Conservation (phyloP, 805 yeast genomes). For the Tetrapisispora namnaoensis region DNA sequence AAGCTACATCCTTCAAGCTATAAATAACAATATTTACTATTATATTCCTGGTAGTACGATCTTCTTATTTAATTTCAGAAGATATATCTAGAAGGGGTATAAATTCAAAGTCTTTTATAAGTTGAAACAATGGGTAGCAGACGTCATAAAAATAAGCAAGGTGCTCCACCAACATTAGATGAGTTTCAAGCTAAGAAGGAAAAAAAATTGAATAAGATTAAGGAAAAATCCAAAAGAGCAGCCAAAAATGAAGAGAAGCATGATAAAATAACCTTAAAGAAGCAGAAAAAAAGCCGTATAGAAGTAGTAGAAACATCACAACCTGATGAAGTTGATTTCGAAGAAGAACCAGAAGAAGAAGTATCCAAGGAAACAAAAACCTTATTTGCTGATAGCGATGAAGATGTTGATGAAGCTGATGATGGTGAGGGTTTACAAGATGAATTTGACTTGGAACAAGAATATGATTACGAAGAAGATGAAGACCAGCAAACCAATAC, state of each 20-base stretch:
- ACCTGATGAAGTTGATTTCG: constrained; percentile 10
- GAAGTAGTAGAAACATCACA: constrained; percentile 5
- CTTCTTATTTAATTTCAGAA: too few species aligned
- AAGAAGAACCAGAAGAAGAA: constrained; percentile 43
- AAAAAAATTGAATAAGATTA: constrained; percentile 30
- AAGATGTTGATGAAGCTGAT: constrained; percentile 27
- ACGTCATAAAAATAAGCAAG: constrained; percentile 87
- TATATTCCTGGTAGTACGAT: too few species aligned
- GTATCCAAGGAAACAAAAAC: constrained; percentile 65
- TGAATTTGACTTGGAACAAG: constrained; percentile 53
- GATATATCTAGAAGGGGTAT: not conserved
- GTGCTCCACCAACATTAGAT: constrained; percentile 80
- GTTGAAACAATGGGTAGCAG: constrained; percentile 61
- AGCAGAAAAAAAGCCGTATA: constrained; percentile 11
- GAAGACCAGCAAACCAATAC: constrained; percentile 39
- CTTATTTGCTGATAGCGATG: constrained; percentile 53
- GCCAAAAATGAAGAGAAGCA: constrained; percentile 6
- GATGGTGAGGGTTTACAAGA: constrained; percentile 29
- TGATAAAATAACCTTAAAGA: constrained; percentile 7
- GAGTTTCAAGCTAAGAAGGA: constrained; percentile 56
- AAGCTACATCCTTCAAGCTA: too few species aligned
- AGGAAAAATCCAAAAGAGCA: constrained; percentile 29
- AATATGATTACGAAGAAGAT: constrained; percentile 35
- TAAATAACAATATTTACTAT: too few species aligned
- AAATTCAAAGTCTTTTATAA: not conserved